Conservation (phyloP, 163 green algal genomes). For the Scenedesmus sp. region DNA sequence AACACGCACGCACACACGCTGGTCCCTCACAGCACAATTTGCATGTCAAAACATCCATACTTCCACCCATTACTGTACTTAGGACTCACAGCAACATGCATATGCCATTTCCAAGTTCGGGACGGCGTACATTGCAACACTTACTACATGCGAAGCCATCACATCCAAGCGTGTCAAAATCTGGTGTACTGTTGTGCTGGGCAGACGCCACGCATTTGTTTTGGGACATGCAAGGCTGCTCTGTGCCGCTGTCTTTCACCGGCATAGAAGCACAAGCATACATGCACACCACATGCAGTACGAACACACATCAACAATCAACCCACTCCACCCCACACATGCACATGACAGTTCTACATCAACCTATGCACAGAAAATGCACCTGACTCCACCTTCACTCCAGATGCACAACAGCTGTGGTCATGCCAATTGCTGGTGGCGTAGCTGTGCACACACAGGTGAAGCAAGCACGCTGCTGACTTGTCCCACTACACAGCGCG, state of each 20-base stretch:
- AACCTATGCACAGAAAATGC: not conserved
- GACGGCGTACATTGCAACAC: too few relatives aligned
- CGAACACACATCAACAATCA: not conserved
- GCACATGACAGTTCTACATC: not conserved
- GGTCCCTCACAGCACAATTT: too few relatives aligned
- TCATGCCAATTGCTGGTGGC: not conserved
- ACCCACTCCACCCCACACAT: not conserved
- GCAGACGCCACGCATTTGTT: not conserved
- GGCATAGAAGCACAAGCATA: not conserved
- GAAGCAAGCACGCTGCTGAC: not conserved
- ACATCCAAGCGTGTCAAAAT: not conserved
- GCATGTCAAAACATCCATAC: too few relatives aligned
- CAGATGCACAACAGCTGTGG: not conserved
- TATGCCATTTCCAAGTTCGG: too few relatives aligned
- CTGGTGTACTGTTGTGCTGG: not conserved
- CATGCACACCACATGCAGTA: not conserved
- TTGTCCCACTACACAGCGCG: not conserved
- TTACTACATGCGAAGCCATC: too few relatives aligned
- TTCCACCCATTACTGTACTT: too few relatives aligned
- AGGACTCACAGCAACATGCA: too few relatives aligned
- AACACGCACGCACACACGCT: too few relatives aligned
- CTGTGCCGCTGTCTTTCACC: not conserved
- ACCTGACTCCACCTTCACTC: not conserved
- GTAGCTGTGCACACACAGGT: not conserved
- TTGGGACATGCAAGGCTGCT: not conserved